Conservation (phyloP, 768 basidiomycete genomes). For the Wakefieldia striispora region DNA sequence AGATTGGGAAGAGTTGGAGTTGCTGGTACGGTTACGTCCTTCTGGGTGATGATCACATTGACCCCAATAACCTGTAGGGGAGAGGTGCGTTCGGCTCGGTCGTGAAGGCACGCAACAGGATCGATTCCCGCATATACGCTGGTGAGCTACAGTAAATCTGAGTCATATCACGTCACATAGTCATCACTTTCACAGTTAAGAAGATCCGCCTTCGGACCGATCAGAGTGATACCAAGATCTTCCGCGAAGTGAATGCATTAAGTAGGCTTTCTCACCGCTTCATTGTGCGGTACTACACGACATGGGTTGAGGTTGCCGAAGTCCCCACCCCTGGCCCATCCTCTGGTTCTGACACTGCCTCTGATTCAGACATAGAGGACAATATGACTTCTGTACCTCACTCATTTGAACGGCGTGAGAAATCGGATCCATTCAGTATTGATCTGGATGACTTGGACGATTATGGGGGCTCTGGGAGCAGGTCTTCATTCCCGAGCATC, state of each 20-base stretch:
- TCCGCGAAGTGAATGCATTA: constrained; percentile 88
- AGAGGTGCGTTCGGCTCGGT: constrained; percentile 93
- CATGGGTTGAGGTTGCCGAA: constrained; percentile 80
- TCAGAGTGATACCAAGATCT: constrained; percentile 84
- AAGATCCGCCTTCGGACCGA: constrained; percentile 78
- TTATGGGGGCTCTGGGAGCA: constrained; percentile 48
- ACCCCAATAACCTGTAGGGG: constrained; percentile 46
- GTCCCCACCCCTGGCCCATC: constrained; percentile 45
- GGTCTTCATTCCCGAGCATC: constrained; percentile 77
- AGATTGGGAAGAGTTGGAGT: constrained; percentile 92
- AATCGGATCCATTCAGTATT: constrained; percentile 60
- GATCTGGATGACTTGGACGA: constrained; percentile 65
- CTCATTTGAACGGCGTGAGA: constrained; percentile 38
- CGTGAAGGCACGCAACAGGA: constrained; percentile 88
- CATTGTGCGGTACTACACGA: constrained; percentile 90
- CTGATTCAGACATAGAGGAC: constrained; percentile 39
- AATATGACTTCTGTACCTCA: constrained; percentile 57
- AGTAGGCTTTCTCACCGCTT: constrained; percentile 84
- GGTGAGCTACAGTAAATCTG: constrained; percentile 38
- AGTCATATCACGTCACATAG: background rate
- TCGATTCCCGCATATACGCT: constrained; percentile 83
- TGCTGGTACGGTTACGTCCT: constrained; percentile 47
- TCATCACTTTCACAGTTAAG: constrained; percentile 55
- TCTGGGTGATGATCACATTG: background rate
- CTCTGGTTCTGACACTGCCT: constrained; percentile 43